Base-by-base conservation (phyloP, 768 basidiomycete species). In the Agaricus blazei region DNA sequence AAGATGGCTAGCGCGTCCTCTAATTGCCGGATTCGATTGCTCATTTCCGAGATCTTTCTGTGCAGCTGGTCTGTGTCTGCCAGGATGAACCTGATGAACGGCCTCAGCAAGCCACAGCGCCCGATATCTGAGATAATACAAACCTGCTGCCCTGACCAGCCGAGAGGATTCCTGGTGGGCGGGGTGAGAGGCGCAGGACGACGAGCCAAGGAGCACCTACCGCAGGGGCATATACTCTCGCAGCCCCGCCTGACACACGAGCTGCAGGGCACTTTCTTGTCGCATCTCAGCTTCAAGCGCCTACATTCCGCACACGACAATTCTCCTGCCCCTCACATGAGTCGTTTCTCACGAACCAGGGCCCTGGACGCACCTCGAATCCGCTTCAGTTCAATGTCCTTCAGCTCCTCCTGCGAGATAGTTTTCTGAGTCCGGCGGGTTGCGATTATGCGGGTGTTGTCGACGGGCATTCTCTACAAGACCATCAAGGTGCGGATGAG, bases 1-100 rank as follows among this genome's bases (percentile, higher is more conserved):
- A 85, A 73, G 29, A 83, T 79, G 3, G 84, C 81, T 9, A 88
- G 69, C 0, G 82, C 83, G 56, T 87, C 85, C 65, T 87, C 86
- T 0, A 87, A 74, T 60, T 85, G 83, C 31, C 83, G 78, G 46
- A 88, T 86, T 15, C 85, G 78, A 61, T 81, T 76, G 64, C 80
- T 79, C 84, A 87, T 85, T 49, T 84, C 79, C 6, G 79, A 67
- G 26, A 87, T 86, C 66, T 86, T 84, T 50, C 73, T 71, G 62
- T 87, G 85, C 11, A 88, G 72, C 44, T 85, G 79, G 42, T 82
- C 78, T 1, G 84, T 86, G 52, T 84, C 83, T 2, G 84, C 84
- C 9, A 87, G 73, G 46, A 86, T 82, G 63, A 84, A 87, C 34
- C 83, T 84, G 34, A 62, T 37, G 49, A 9, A 43, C 51, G 48